Percentiles rank a stretch among this genome's conserved stretches.
Evolutionary conservation across 768 basidiomycete species (phyloP).

Genomic region (Pisolithus tinctorius): DNA sequence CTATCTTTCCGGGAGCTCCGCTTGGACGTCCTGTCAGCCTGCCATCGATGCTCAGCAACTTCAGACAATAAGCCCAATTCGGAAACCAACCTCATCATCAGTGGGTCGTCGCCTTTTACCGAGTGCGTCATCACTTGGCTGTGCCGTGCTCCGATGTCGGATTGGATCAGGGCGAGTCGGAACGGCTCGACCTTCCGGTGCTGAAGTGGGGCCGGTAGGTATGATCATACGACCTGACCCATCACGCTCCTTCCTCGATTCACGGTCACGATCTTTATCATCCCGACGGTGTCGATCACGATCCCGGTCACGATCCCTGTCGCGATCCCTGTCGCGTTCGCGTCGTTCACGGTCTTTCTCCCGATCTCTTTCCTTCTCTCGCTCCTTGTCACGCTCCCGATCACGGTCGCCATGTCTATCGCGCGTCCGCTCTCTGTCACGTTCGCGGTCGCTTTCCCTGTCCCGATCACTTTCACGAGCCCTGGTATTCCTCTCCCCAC

Average conservation of each 20-base stretch:
- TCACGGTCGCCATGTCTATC: slow-evolving; percentile 44
- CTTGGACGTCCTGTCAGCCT: slow-evolving; percentile 74
- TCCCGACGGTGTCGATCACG: slow-evolving; percentile 47
- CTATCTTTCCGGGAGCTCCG: slow-evolving; percentile 74
- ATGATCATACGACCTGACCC: slow-evolving; percentile 28
- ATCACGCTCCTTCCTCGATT: slow-evolving; percentile 58
- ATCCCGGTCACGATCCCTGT: slow-evolving; percentile 38
- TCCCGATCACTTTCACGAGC: slow-evolving; percentile 33
- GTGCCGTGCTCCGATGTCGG: slow-evolving; percentile 43
- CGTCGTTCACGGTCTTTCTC: slow-evolving; percentile 32
- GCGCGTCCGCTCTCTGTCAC: slow-evolving; percentile 41
- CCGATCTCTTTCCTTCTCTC: slow-evolving; percentile 31
- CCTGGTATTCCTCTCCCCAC: slow-evolving; percentile 39
- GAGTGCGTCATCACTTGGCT: slow-evolving; percentile 53
- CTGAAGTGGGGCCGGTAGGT: slow-evolving; percentile 21
- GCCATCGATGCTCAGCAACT: slow-evolving; percentile 10
- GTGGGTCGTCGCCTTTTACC: slow-evolving; percentile 64
- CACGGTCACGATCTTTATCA: slow-evolving; percentile 59
- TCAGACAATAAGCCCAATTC: neutral
- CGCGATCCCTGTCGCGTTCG: slow-evolving; percentile 41
- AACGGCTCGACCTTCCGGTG: slow-evolving; percentile 47
- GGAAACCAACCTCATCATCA: slow-evolving; percentile 65
- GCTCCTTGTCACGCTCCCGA: slow-evolving; percentile 39
- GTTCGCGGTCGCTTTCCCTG: slow-evolving; percentile 39
- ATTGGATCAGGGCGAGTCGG: slow-evolving; percentile 55